Base-by-base conservation (phyloP, 2,329 filamentous ascomycete genomes). In the Trichoderma hamatum region DNA sequence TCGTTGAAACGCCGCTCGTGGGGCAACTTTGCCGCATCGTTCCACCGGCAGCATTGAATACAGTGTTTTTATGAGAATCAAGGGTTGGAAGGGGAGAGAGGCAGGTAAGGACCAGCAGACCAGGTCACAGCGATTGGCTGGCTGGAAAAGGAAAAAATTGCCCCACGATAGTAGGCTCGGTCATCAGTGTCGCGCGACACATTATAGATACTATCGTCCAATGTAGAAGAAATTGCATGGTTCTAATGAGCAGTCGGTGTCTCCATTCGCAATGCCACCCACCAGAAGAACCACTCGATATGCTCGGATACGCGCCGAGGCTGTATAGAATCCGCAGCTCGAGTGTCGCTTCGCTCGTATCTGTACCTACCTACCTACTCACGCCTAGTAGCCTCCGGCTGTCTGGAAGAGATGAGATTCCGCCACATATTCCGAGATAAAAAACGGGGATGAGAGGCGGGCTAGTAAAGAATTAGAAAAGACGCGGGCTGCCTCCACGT, bases 1-100 rank as follows among this genome's bases (percentile, higher is more conserved):
- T 56, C 28, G 43, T n/a, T 52, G 43, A 49, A 52, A 65, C 62
- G 62, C 62, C 62, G 56, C 62, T n/a, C 11, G 56, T 56, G 62
- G 52, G 54, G 60, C n/a, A 51, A 10, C 34, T 13, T 63, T 21
- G 60, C 60, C 46, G 60, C n/a, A 36, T 51, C 16, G 9, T 52
- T 21, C 60, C 21, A 52, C 14, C 13, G 32, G 32, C 30, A 51
- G 5, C 30, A 56, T 32, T n/a, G 34, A 52, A 24, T 30, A 55
- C 10, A 43, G 61, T 43, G 49, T 24, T 55, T 11, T 26, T 21
- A 26, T 26, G 26, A 19, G n/a, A 24, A 39, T 24, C 28, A 24
- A 52, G 3, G 13, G 60, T 6, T 14, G 16, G 43, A 6, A 24
- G 7, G 30, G 28, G 51, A 39, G 3, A n/a, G 19, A 28, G 26